Evolutionary conservation across 306 rosid species (phyloP).

Genomic region (Abrus pulchellus): DNA sequence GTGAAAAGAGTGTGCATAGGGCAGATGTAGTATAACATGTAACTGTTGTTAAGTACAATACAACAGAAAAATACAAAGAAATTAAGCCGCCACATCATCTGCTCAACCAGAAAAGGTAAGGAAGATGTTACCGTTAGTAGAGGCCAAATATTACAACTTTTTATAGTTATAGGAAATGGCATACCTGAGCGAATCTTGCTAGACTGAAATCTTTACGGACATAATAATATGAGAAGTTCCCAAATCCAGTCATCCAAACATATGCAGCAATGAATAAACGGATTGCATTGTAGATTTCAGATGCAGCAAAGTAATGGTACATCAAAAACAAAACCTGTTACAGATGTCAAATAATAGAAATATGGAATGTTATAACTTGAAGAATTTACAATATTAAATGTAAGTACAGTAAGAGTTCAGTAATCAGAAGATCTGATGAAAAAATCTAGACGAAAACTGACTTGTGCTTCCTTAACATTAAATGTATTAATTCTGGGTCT

Average conservation of each 20-base stretch:
- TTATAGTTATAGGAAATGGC: constrained; percentile 44
- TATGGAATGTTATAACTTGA: constrained; percentile 36
- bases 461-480: constrained; percentile 23
- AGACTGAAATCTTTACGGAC: constrained; percentile 93
- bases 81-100: constrained; percentile 99
- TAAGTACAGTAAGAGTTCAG: constrained; percentile 31
- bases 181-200: constrained; percentile 90
- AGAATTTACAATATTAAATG: constrained; percentile 20
- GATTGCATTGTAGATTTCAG: constrained; percentile 86
- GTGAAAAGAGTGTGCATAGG: constrained; percentile 99
- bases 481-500: constrained; percentile 14
- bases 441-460: constrained; percentile 28
- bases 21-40: constrained; percentile 94
- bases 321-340: constrained; percentile 86
- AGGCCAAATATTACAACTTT: constrained; percentile 41
- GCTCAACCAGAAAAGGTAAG: constrained; percentile 52
- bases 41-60: constrained; percentile 88
- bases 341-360: constrained; percentile 38
- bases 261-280: constrained; percentile 90
- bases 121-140: constrained; percentile 37
- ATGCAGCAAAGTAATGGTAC: constrained; percentile 95
- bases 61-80: constrained; percentile 88
- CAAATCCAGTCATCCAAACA: constrained; percentile 99
- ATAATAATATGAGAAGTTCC: constrained; percentile 95
- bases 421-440: constrained; percentile 38